Percentiles rank a stretch among this genome's conserved stretches.
Evolutionary conservation across 2,329 filamentous ascomycete genomes (phyloP).

Genomic region (Leptographium radiaticola): DNA sequence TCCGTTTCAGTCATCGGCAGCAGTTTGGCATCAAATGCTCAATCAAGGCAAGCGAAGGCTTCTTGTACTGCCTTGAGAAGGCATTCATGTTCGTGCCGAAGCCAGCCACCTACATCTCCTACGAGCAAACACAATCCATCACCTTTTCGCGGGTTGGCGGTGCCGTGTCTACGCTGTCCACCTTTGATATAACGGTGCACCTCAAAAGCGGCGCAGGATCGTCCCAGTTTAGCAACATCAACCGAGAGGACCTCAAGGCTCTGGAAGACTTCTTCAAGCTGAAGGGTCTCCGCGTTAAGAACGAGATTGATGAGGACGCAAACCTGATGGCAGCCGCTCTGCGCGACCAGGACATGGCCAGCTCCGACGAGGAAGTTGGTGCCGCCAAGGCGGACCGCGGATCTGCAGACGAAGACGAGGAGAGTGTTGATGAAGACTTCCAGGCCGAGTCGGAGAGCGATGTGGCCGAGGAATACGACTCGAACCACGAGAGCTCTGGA

Average conservation of each 20-base stretch:
- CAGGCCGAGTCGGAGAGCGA: slow-evolving; percentile 84
- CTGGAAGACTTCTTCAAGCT: slow-evolving; percentile 97
- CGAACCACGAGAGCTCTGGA: slow-evolving; percentile 74
- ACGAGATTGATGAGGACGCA: slow-evolving; percentile 94
- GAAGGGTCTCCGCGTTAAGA: slow-evolving; percentile 91
- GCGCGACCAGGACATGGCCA: slow-evolving; percentile 69
- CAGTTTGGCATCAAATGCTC: slow-evolving; percentile 97
- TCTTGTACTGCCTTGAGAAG: slow-evolving; percentile 93
- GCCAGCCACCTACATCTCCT: slow-evolving; percentile 90
- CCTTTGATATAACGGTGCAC: slow-evolving; percentile 90
- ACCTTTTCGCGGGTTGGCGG: slow-evolving; percentile 94
- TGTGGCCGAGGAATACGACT: slow-evolving; percentile 92
- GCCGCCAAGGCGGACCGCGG: slow-evolving; percentile 62
- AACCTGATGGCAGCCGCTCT: slow-evolving; percentile 68
- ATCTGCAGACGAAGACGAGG: slow-evolving; percentile 89
- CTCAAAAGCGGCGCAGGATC: slow-evolving; percentile 80
- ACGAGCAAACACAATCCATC: slow-evolving; percentile 82
- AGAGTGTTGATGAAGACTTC: slow-evolving; percentile 94
- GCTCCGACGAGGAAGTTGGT: slow-evolving; percentile 72
- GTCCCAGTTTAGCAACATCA: slow-evolving; percentile 98
- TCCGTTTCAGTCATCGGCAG: slow-evolving; percentile 55
- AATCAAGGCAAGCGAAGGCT: slow-evolving; percentile 98
- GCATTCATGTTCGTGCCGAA: slow-evolving; percentile 99
- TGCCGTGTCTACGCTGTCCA: slow-evolving; percentile 83
- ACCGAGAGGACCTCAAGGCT: slow-evolving; percentile 90